Conservation (phyloP, 306 rosid genomes). For the Mimosa pudica region DNA sequence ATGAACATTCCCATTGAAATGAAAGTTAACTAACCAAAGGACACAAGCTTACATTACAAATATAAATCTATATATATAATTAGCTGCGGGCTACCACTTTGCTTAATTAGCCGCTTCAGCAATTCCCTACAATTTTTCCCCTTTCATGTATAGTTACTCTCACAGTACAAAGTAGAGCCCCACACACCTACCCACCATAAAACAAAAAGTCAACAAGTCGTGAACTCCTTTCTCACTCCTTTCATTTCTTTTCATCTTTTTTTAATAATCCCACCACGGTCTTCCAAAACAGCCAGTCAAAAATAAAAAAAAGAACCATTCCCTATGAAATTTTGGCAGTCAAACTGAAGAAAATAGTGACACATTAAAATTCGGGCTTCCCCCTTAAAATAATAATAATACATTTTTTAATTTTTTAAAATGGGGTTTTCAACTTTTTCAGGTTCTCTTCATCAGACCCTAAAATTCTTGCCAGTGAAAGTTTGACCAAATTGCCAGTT, state of each 20-base stretch:
- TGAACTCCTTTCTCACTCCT: constrained; percentile 23
- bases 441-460: constrained; percentile 46
- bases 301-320: constrained; percentile 32
- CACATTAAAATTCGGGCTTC: constrained; percentile 26
- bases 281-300: constrained; percentile 43
- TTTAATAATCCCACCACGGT: constrained; percentile 12
- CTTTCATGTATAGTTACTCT: constrained; percentile 3
- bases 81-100: constrained; percentile 70
- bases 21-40: constrained; percentile 1
- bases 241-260: not conserved
- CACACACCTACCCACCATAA: constrained; percentile 32
- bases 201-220: constrained; percentile 25
- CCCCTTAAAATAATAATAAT: not conserved
- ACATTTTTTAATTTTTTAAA: not conserved
- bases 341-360: constrained; percentile 36
- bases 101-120: constrained; percentile 70
- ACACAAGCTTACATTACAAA: not conserved
- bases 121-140: constrained; percentile 30
- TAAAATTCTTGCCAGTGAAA: constrained; percentile 84
- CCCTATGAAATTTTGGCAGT: constrained; percentile 35
- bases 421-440: not conserved
- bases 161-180: constrained; percentile 6
- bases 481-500: constrained; percentile 97
- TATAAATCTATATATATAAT: constrained; percentile 24
- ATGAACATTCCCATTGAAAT: constrained; percentile 19